Conservation (phyloP, 352 stramenopile genomes). For the Globisporangium cystogenes region DNA sequence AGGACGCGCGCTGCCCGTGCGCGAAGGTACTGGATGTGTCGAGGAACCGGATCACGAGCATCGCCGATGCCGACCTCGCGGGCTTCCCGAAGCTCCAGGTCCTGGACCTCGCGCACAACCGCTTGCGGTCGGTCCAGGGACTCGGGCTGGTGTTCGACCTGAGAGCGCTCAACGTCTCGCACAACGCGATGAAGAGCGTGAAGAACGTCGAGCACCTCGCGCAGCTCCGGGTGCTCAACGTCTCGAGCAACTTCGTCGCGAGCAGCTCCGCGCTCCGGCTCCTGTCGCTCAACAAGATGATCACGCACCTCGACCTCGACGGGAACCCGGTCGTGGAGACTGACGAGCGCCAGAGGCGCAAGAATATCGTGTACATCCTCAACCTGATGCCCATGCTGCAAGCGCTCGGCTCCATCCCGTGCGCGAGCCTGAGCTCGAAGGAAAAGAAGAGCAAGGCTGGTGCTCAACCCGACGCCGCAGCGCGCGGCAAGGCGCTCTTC, state of each 20-base stretch:
- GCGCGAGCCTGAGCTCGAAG: conserved; percentile 35
- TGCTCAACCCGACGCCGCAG: background rate
- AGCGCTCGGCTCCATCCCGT: conserved; percentile 55
- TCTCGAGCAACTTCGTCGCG: conserved; percentile 46
- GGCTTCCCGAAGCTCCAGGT: conserved; percentile 63
- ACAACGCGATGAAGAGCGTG: conserved; percentile 52
- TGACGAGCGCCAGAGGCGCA: conserved; percentile 56
- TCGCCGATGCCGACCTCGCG: conserved; percentile 38
- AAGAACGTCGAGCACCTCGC: conserved; percentile 75
- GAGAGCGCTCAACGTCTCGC: conserved; percentile 45
- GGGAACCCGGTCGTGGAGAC: conserved; percentile 64
- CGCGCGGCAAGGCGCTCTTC: conserved; percentile 32
- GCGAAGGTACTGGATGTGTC: conserved; percentile 53
- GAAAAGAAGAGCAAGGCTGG: conserved; percentile 36
- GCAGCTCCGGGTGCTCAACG: conserved; percentile 48
- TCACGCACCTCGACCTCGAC: conserved; percentile 67
- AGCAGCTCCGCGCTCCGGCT: conserved; percentile 46
- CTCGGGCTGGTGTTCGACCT: conserved; percentile 52
- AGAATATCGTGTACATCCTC: conserved; percentile 69
- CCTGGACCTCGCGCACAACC: conserved; percentile 55
- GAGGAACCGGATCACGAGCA: conserved; percentile 49
- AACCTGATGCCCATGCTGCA: conserved; percentile 67
- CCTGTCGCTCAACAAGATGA: conserved; percentile 69
- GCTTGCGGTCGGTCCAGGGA: conserved; percentile 46
- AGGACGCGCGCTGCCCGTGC: conserved; percentile 57